These are phyloP conservation scores for Echium plantagineum DNA, from an alignment of 257 asterid genomes.

Conservation along the genomic window DNA sequence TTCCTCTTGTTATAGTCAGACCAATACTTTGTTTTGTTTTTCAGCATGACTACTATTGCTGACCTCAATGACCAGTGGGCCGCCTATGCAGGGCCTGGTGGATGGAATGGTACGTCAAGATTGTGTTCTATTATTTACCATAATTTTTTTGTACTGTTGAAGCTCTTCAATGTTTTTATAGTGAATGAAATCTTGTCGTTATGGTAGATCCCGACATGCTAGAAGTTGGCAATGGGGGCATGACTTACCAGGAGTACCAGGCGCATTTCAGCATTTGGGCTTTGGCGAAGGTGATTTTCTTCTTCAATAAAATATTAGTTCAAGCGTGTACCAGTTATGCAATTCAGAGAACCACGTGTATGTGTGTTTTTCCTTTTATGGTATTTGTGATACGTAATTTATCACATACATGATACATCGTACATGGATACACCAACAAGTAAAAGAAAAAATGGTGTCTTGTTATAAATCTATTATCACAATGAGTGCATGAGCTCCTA, in stretches of 20 bases:
- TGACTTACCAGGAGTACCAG: slow-evolving; percentile 71
- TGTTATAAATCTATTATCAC: too few species aligned
- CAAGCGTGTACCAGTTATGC: neutral
- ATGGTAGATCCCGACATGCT: slow-evolving; percentile 90
- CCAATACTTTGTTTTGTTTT: slow-evolving; percentile 14
- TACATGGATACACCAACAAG: too few species aligned
- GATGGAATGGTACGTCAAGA: slow-evolving; percentile 78
- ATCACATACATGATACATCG: too few species aligned
- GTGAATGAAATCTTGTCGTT: too few species aligned
- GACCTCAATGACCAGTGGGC: slow-evolving; percentile 97
- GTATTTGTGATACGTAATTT: too few species aligned
- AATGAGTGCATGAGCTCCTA: too few species aligned
- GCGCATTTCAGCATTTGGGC: slow-evolving; percentile 99
- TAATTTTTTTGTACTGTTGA: too few species aligned
- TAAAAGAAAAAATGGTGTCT: too few species aligned
- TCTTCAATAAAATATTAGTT: neutral
- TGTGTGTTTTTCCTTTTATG: neutral
- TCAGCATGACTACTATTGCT: slow-evolving; percentile 88
- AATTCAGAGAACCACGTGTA: neutral
- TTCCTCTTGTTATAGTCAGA: neutral
- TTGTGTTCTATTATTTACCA: neutral
- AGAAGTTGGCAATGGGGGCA: slow-evolving; percentile 98
- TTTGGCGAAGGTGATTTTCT: slow-evolving; percentile 66
- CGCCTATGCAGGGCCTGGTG: slow-evolving; percentile 97
- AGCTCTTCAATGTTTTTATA: too few species aligned